Conservation (phyloP, 2,329 filamentous ascomycete species). For the Fusarium incarnatum region DNA sequence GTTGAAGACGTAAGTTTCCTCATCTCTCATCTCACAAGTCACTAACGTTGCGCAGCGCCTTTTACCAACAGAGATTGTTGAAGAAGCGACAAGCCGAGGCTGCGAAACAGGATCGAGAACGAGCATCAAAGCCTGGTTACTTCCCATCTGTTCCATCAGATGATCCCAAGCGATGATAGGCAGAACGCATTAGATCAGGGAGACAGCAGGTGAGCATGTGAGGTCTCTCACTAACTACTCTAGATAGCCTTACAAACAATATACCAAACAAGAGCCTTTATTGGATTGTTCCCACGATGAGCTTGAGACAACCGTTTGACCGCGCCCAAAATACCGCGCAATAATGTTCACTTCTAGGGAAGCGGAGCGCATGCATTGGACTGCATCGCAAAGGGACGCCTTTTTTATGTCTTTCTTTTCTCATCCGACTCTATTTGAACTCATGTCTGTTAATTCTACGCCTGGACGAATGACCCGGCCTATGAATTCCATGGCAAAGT, state of each 20-base stretch:
- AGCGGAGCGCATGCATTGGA: not conserved
- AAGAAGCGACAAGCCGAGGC: conserved; percentile 66
- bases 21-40: not conserved
- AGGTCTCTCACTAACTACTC: not conserved
- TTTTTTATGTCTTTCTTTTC: not conserved
- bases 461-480: not conserved
- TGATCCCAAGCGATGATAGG: conserved; percentile 52
- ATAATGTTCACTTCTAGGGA: not conserved
- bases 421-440: not conserved
- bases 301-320: not conserved
- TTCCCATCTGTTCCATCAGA: conserved; percentile 88
- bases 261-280: not conserved
- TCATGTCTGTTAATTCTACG: not conserved
- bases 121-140: conserved; percentile 78
- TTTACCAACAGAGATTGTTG: conserved; percentile 87
- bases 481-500: not conserved
- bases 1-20: conserved; percentile 74
- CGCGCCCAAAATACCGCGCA: no score
- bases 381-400: not conserved
- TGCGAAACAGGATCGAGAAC: conserved; percentile 83
- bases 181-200: not conserved
- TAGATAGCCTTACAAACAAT: not conserved
- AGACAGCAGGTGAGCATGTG: not conserved
- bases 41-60: conserved; percentile 65
- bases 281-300: not conserved